Conservation (phyloP, 106 monocot genomes). For the Apostasia ramifera region DNA sequence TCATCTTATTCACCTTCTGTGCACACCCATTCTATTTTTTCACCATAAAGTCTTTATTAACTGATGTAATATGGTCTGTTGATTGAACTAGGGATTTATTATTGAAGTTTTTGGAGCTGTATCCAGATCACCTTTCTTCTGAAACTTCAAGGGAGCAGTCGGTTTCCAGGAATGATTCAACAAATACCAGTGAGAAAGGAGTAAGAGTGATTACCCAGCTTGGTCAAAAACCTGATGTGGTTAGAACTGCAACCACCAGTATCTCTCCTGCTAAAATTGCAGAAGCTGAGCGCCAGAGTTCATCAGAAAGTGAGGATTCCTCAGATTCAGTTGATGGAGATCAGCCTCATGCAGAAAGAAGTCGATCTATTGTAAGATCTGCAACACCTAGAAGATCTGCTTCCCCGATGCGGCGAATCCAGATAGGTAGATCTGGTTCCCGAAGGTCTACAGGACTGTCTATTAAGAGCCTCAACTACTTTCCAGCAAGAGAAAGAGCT, state of each 20-base stretch:
- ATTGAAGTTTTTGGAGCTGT: conserved; percentile 33
- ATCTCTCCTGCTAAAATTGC: conserved; percentile 82
- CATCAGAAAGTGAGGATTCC: conserved; percentile 61
- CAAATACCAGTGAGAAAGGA: conserved; percentile 9
- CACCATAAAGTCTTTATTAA: too few relatives aligned
- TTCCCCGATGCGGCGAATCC: conserved; percentile 90
- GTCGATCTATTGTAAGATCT: conserved; percentile 67
- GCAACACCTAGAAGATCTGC: conserved; percentile 90
- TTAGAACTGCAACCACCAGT: conserved; percentile 12
- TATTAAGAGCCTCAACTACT: conserved; percentile 78
- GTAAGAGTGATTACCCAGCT: not conserved
- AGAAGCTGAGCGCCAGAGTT: conserved; percentile 72
- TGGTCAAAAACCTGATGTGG: conserved; percentile 3
- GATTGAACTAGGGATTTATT: conserved; percentile 35
- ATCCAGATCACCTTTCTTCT: conserved; percentile 7
- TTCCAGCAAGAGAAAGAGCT: conserved; percentile 63
- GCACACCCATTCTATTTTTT: not conserved
- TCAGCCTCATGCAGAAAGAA: conserved; percentile 53
- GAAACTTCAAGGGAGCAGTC: conserved; percentile 12
- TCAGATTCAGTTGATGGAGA: conserved; percentile 52
- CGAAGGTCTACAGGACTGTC: conserved; percentile 70
- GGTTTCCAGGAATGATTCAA: conserved; percentile 9
- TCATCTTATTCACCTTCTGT: too few relatives aligned
- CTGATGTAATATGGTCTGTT: too few relatives aligned
- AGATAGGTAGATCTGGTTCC: conserved; percentile 87